Conservation (phyloP, 345 rosid species). For the Dovyalis caffra region DNA sequence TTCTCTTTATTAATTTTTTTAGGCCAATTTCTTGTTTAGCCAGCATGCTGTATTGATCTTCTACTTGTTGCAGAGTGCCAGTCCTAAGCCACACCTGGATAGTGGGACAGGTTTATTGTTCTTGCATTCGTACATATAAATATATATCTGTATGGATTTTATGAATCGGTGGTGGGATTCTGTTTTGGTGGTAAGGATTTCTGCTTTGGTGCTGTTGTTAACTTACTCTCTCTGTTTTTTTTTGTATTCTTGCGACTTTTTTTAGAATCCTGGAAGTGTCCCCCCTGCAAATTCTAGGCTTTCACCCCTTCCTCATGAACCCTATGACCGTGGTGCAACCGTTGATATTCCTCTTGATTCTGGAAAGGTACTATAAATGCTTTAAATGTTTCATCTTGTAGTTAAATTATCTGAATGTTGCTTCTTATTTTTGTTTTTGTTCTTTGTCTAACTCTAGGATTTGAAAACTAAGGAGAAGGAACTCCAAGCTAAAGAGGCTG, state of each 20-base stretch:
- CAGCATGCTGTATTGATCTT: background rate
- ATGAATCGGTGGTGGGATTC: background rate
- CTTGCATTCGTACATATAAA: too few species aligned
- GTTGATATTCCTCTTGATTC: conserved; percentile 79
- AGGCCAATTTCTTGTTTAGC: background rate
- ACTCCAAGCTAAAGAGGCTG: conserved; percentile 92
- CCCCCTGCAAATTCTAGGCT: conserved; percentile 74
- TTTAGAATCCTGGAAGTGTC: conserved; percentile 72
- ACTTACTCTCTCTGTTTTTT: conserved; percentile 5
- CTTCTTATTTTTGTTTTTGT: conserved; percentile 23
- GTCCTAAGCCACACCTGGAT: background rate
- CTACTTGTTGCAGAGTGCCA: background rate
- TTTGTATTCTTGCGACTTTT: conserved; percentile 10
- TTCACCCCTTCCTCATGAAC: conserved; percentile 94
- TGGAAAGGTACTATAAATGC: conserved; percentile 51
- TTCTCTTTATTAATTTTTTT: background rate
- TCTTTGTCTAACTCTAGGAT: conserved; percentile 50
- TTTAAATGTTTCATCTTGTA: conserved; percentile 12
- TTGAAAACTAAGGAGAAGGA: conserved; percentile 83
- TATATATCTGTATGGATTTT: background rate
- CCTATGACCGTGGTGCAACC: conserved; percentile 83
- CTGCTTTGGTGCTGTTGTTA: background rate
- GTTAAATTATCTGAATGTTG: conserved; percentile 26
- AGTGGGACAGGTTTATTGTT: background rate
- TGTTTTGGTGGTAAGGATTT: background rate